A percentile compares a stretch with the other conserved stretches of the same genome.
These are phyloP conservation scores for Xerophyta viscosa DNA, from an alignment of 106 monocot species.

Conservation along the genomic window DNA sequence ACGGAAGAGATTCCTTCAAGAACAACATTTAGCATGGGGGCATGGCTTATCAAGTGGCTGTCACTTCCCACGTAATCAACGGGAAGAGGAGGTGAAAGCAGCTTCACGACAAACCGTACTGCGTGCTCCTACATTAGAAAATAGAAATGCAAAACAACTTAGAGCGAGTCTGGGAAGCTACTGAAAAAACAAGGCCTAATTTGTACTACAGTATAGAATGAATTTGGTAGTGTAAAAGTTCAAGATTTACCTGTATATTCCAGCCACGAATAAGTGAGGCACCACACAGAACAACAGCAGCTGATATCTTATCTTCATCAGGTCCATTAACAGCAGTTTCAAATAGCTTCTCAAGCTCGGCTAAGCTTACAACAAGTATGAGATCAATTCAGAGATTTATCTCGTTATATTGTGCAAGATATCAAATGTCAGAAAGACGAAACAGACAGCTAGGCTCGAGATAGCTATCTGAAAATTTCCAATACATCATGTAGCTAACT, in stretches of 20 bases:
- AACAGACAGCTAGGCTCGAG: too few species aligned
- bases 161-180: background rate
- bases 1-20: constrained; percentile 91
- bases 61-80: constrained; percentile 57
- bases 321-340: constrained; percentile 75
- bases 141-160: background rate
- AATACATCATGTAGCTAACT: too few species aligned
- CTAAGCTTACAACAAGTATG: constrained; percentile 74
- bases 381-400: constrained; percentile 46
- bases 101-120: constrained; percentile 71
- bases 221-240: too few species aligned
- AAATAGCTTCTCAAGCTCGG: constrained; percentile 85
- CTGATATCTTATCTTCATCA: constrained; percentile 73
- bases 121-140: constrained; percentile 58
- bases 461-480: too few species aligned
- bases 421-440: too few species aligned
- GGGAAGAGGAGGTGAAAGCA: constrained; percentile 76
- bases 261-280: constrained; percentile 88
- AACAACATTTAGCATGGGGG: constrained; percentile 66
- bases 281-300: constrained; percentile 84
- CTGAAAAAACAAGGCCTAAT: too few species aligned
- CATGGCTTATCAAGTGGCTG: constrained; percentile 84
- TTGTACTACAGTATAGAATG: too few species aligned
- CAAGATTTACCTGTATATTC: constrained; percentile 92
- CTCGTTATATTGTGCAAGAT: too few species aligned